Evolutionary conservation across 768 basidiomycete species (phyloP), one percentile per base, ranked within the genome.

Genomic region (Kwoniella newhampshirensis): DNA sequence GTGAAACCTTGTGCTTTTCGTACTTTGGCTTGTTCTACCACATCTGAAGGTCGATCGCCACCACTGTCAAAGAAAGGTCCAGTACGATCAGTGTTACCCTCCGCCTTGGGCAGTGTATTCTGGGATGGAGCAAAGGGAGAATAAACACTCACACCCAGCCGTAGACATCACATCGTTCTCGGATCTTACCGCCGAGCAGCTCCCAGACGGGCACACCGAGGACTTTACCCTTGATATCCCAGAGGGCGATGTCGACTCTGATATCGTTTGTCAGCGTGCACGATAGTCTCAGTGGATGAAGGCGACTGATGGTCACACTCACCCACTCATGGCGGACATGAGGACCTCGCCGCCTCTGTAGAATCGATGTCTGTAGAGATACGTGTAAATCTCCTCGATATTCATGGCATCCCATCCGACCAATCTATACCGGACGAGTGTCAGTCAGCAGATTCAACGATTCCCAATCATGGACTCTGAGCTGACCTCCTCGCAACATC

Each of bases 171-270:
- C 62, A 76, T 27, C 79, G 77, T 64, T 85, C 82, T 46, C 86
- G 81, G 18, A 87, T 84, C 69, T 83, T 84, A 4, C 86, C 87
- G 7, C 86, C 87, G 5, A 87, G 80, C 0, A 88, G 78, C 72
- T 86, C 81, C 81, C 82, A 86, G 1, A 86, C 76, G 1, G 78
- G 78, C 0, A 84, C 86, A 30, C 85, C 85, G 1, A 87, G 80
- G 30, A 83, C 84, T 76, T 86, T 87, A n/a, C 87, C 87, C 63
- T 87, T 87, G 75, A 88, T 85, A 66, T 87, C 87, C 87, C 87
- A 63, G 45, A 65, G 50, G 25, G 63, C 64, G 39, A 64, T 65
- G 51, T 64, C 69, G 20, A 68, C 51, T 51, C 70, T 62, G 28
- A 44, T 23, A 13, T 43, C 23, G 9, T 13, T 18, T 20, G 41